Base-by-base conservation (phyloP, 495 filamentous ascomycete species). In the Chaetomidium leptoderma region DNA sequence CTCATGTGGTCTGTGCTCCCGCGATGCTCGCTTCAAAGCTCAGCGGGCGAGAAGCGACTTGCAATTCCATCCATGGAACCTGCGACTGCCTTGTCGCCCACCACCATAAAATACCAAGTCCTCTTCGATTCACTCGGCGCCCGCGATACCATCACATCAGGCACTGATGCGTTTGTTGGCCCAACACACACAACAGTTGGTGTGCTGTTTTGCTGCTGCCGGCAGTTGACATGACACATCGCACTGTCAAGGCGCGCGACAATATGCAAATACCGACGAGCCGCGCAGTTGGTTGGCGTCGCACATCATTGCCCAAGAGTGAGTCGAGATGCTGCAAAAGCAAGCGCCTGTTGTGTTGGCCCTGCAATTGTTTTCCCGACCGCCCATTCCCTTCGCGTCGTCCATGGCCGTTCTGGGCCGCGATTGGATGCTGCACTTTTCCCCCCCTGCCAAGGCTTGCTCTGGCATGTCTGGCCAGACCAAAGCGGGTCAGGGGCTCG, bases 391-490 rank as follows among this genome's bases (percentile, higher is more conserved):
- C n/a, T n/a, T 43, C 17, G 19, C 16, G 2, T 32, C 35, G 16
- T n/a, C n/a, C 26, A 42, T 7, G 37, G 36, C 50, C 7, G 30
- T 7, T 45, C 27, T 45, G 29, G 17, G 52, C 52, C 29, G 27
- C 39, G 3, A 44, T 54, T 54, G 52, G 52, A 21, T n/a, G 40
- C 26, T 26, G 39, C 33, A 8, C 11, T 9, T 36, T 27, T 21
- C 8, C 5, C 7, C 51, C 53, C 53, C 53, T 55, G 53, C 53
- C 53, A 55, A 55, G 53, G 7, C 42, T 29, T 14, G 19, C 1
- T 6, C 16, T 13, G 24, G 19, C 8, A 32, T 19, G 29, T 9
- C 11, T 6, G 33, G 13, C 51, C 27, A 43, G 51, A 27, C 7
- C 49, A 17, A 2, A 2, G 23, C 40, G 14, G 52, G 37, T 35